Percentiles rank a stretch among this genome's conserved stretches.
These are phyloP conservation scores for Penicillium dipodomyicola DNA, from an alignment of 495 filamentous ascomycete genomes.

Conservation along the genomic window DNA sequence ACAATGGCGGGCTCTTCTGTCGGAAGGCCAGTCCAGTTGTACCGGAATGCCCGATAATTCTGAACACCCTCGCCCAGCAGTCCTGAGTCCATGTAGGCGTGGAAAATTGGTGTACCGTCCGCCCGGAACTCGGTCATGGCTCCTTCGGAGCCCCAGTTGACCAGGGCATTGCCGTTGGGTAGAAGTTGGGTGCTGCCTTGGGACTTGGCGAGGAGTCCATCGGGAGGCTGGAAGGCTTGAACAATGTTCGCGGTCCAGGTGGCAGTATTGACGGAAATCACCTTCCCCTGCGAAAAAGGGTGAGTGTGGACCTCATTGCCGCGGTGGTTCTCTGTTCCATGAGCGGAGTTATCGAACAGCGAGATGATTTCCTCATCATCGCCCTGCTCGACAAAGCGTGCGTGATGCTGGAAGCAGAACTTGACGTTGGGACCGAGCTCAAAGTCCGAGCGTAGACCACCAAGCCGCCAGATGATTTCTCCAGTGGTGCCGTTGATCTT, in stretches of 20 bases:
- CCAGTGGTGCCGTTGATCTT: constrained; percentile 56
- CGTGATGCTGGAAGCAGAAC: constrained; percentile 62
- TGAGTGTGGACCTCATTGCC: constrained; percentile 43
- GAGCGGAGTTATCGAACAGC: constrained; percentile 52
- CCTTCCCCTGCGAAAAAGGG: constrained; percentile 53
- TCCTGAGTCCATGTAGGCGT: constrained; percentile 35
- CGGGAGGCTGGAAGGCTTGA: constrained; percentile 46
- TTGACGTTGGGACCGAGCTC: constrained; percentile 39
- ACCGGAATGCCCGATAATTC: constrained; percentile 38
- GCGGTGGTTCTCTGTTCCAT: constrained; percentile 41
- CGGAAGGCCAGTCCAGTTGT: constrained; percentile 38
- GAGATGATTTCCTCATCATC: constrained; percentile 47
- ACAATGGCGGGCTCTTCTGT: constrained; percentile 38
- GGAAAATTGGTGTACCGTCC: constrained; percentile 50
- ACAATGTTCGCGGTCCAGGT: constrained; percentile 46
- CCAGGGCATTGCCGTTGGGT: constrained; percentile 50
- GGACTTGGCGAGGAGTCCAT: constrained; percentile 50
- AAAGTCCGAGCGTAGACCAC: constrained; percentile 47
- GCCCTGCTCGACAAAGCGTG: constrained; percentile 46
- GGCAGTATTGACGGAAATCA: constrained; percentile 50
- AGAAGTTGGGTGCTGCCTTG: constrained; percentile 58
- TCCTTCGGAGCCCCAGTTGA: constrained; percentile 56
- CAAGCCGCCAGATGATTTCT: constrained; percentile 56
- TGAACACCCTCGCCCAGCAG: constrained; percentile 31
- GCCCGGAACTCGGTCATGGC: constrained; percentile 53